phyloP scores from a whole-genome alignment of 192 early-diverging fungal genomes.

The Fimicolochytrium jonesii region DNA sequence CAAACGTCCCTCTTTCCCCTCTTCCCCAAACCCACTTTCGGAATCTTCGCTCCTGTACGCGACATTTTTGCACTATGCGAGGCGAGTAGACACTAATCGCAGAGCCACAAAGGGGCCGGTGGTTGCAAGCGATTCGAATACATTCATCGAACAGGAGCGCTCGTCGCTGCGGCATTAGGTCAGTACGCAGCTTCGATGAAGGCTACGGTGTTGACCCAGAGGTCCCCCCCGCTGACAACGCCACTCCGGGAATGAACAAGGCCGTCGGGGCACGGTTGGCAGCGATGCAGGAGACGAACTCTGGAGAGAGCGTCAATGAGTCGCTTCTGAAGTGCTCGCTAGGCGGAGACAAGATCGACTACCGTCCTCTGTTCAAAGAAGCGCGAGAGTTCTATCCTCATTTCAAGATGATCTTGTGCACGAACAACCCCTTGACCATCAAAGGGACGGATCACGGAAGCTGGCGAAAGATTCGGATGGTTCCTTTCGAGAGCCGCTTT shows the following conservation, averaged over 20 bases:
- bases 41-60: too few species aligned
- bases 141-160: too few species aligned
- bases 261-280: not conserved
- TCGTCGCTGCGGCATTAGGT: not conserved
- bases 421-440: not conserved
- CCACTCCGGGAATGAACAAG: constrained; percentile 11
- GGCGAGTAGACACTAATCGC: too few species aligned
- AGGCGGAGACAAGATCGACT: constrained; percentile 10
- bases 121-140: too few species aligned
- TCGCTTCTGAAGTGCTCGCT: constrained; percentile 1
- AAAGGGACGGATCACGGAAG: constrained; percentile 15
- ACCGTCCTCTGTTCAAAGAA: constrained; percentile 2
- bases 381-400: constrained; percentile 15
- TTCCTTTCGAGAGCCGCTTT: constrained; percentile 10
- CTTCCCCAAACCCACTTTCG: too few species aligned
- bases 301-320: constrained; percentile 1
- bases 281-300: constrained; percentile 7
- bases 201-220: not conserved
- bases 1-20: too few species aligned
- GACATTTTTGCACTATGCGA: too few species aligned
- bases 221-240: not conserved
- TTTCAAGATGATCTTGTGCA: constrained; percentile 11
- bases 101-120: too few species aligned
- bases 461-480: constrained; percentile 15
- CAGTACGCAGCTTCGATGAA: constrained; percentile 8